These are phyloP conservation scores for Trichothecium sympodiale DNA, from an alignment of 2,329 filamentous ascomycete species.

Conservation along the genomic window DNA sequence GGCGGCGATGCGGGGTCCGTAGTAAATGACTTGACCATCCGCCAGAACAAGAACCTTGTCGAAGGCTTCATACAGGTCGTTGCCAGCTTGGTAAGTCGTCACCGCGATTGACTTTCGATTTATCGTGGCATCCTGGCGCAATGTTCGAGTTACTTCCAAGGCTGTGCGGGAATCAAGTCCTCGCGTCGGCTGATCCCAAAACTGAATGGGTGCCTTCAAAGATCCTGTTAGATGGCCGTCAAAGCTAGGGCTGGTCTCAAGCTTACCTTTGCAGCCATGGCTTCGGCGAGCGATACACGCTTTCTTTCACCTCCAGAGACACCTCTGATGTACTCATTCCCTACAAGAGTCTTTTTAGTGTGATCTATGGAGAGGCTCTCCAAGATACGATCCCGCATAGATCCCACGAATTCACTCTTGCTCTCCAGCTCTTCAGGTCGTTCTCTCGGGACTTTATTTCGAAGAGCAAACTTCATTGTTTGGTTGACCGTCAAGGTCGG, in stretches of 20 bases:
- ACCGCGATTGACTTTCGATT: slow-evolving; percentile 55
- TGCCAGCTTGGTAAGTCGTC: slow-evolving; percentile 56
- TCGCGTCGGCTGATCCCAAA: slow-evolving; percentile 61
- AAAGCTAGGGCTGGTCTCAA: too few species aligned
- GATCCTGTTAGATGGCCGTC: background rate
- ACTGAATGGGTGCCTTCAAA: slow-evolving; percentile 21
- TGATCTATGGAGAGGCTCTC: slow-evolving; percentile 56
- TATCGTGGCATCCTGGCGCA: slow-evolving; percentile 51
- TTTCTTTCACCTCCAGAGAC: slow-evolving; percentile 54
- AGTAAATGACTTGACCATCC: slow-evolving; percentile 54
- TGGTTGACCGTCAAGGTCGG: slow-evolving; percentile 53
- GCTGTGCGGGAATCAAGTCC: slow-evolving; percentile 62
- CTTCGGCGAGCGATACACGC: slow-evolving; percentile 61
- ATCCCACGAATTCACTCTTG: slow-evolving; percentile 17
- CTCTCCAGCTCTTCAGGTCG: slow-evolving; percentile 25
- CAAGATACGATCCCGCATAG: slow-evolving; percentile 20
- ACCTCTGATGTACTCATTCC: slow-evolving; percentile 49
- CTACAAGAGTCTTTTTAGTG: slow-evolving; percentile 52
- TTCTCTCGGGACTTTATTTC: slow-evolving; percentile 48
- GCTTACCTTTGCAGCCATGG: slow-evolving; percentile 32
- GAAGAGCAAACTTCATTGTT: slow-evolving; percentile 52
- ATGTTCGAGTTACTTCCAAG: slow-evolving; percentile 52
- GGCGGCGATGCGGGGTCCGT: slow-evolving; percentile 49
- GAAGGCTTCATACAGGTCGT: slow-evolving; percentile 53
- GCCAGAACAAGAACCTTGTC: slow-evolving; percentile 65